These are phyloP conservation scores for Orbilia oligospora DNA, from an alignment of 2,329 filamentous ascomycete genomes.

Conservation along the genomic window DNA sequence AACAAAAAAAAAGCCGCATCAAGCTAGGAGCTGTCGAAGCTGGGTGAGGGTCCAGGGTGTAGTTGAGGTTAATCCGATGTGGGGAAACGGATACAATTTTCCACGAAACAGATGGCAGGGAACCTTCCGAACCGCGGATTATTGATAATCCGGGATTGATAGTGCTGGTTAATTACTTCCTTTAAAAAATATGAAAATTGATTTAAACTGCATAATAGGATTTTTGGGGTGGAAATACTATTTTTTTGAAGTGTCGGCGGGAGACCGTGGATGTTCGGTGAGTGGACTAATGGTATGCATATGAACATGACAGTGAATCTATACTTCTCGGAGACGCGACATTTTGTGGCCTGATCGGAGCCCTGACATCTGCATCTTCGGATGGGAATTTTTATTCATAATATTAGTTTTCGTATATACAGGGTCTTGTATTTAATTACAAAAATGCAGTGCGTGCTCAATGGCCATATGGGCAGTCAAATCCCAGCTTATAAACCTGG, in stretches of 20 bases:
- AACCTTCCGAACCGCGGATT: constrained; percentile 50
- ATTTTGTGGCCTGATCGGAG: constrained; percentile 1
- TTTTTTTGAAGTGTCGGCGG: background rate
- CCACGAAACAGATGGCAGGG: constrained; percentile 59
- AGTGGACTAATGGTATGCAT: background rate
- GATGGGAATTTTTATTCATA: too few relatives aligned
- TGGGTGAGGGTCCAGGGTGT: constrained; percentile 3
- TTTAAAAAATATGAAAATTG: background rate
- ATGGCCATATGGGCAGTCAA: too few relatives aligned
- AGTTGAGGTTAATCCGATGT: constrained; percentile 59
- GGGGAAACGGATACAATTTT: constrained; percentile 60
- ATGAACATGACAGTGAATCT: background rate
- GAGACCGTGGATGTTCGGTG: constrained; percentile 17
- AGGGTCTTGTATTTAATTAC: too few relatives aligned
- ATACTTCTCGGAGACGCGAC: background rate
- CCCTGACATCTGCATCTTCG: background rate
- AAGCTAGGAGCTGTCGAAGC: constrained; percentile 3
- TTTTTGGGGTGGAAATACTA: background rate
- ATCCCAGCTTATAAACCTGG: too few relatives aligned
- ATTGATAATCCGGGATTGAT: constrained; percentile 50
- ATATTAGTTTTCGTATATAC: too few relatives aligned
- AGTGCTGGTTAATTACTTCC: background rate
- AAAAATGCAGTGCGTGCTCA: too few relatives aligned
- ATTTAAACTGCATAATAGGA: background rate
- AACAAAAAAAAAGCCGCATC: constrained; percentile 52